These are phyloP conservation scores for Phytophthora tentaculata DNA, from an alignment of 352 stramenopile species.

Conservation along the genomic window DNA sequence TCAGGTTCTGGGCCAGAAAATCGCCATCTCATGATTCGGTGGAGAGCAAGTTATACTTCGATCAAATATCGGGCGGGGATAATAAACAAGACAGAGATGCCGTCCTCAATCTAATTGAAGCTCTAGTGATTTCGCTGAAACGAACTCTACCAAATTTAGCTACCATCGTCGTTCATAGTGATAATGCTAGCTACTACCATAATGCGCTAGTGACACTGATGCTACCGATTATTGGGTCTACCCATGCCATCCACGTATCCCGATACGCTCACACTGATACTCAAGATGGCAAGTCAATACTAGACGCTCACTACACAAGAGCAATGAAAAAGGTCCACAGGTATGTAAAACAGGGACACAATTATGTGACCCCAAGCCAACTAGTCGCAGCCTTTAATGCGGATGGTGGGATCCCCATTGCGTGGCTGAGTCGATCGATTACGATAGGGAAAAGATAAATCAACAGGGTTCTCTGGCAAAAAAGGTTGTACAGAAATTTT, in stretches of 20 bases:
- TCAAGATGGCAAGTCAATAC: background rate
- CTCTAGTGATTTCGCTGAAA: background rate
- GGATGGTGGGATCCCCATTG: background rate
- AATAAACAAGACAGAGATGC: constrained; percentile 22
- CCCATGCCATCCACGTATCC: background rate
- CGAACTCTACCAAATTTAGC: background rate
- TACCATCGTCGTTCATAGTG: background rate
- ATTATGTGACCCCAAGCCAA: background rate
- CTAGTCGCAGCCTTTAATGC: background rate
- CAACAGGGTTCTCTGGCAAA: background rate
- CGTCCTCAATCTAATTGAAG: too few species aligned
- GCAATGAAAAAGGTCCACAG: background rate
- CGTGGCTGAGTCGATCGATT: background rate
- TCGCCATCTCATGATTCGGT: background rate
- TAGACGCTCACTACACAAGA: background rate
- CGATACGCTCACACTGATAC: background rate
- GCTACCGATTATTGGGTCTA: background rate
- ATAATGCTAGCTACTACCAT: background rate
- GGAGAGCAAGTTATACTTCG: constrained; percentile 17
- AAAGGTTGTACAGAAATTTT: background rate
- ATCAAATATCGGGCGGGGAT: constrained; percentile 12
- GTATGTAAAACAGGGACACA: background rate
- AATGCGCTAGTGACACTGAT: background rate
- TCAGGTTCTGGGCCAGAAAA: constrained; percentile 10
- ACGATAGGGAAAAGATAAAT: background rate